Percentiles rank a stretch among this genome's conserved stretches.
Evolutionary conservation across 1,284 basidiomycete genomes (phyloP).

Genomic region (Boletus semigastroideus): DNA sequence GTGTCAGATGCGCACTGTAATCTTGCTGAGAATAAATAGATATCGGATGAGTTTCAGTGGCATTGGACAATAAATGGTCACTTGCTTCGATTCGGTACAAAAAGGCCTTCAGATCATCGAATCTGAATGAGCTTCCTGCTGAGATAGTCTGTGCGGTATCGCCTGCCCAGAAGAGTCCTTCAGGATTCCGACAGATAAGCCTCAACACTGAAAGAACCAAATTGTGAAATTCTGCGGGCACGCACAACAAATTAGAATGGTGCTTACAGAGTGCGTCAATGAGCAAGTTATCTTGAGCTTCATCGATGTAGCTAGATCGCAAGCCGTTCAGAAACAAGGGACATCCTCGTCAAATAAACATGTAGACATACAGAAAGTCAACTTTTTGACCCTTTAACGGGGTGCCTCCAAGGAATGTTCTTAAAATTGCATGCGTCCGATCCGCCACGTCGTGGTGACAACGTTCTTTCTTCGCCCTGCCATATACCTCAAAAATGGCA

Average conservation of each 20-base stretch:
- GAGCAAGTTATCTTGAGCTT: conserved; percentile 70
- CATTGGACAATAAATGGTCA: background rate
- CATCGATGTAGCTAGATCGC: conserved; percentile 63
- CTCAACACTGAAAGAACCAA: conserved; percentile 52
- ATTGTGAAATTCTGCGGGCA: background rate
- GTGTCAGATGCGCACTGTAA: conserved; percentile 12
- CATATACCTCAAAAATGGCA: conserved; percentile 54
- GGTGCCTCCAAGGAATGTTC: conserved; percentile 30
- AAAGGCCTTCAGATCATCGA: conserved; percentile 70
- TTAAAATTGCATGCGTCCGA: conserved; percentile 58
- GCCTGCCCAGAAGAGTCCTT: conserved; percentile 76
- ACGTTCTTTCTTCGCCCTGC: conserved; percentile 43
- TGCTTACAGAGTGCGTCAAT: conserved; percentile 60
- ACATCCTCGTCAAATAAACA: background rate
- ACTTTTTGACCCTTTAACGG: conserved; percentile 44
- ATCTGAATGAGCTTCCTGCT: conserved; percentile 68
- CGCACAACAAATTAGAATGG: background rate
- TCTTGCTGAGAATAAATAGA: conserved; percentile 17
- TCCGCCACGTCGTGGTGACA: conserved; percentile 64
- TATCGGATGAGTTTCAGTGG: background rate
- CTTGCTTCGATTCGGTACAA: conserved; percentile 58
- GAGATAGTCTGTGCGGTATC: conserved; percentile 80
- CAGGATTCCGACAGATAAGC: conserved; percentile 56
- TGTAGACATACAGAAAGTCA: conserved; percentile 53
- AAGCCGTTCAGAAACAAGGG: background rate